Base-by-base conservation (phyloP, 495 filamentous ascomycete genomes). In the Tuber borchii region DNA sequence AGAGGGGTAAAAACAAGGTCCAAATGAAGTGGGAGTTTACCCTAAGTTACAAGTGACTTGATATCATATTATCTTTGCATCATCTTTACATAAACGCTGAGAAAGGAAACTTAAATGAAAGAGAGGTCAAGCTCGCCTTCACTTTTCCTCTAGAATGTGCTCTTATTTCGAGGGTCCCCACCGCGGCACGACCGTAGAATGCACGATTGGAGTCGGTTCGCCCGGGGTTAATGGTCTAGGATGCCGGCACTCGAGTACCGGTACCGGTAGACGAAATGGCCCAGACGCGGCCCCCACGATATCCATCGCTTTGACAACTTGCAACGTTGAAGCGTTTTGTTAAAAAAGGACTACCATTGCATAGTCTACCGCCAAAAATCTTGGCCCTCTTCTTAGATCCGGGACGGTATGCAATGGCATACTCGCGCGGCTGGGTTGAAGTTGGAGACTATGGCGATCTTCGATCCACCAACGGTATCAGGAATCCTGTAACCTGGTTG, bases 1-100 rank as follows among this genome's bases (percentile, higher is more conserved):
- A 31, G 56, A 65, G 56, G 56, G 56, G 56, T 65, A 65, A 65
- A 65, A 65, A 65, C 56, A 31, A 31, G n/a, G n/a, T 12, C 48
- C 48, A n/a, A 56, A 56, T n/a, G 6, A 20, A 12, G 48, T n/a
- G 22, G 22, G 17, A 6, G 45, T 22, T 48, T 22, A 19, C 45
- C 45, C 22, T 12, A 56, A 9, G 48, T 9, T 56, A 56, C 45
- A 0, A 48, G 45, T 22, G 20, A 7, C 2, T 22, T 1, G 10
- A 2, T 43, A 43, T 12, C 42, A 6, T 43, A 43, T 43, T 65
- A 65, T 65, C 56, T 65, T 65, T 65, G 31, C 56, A 31, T 65
- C 56, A 65, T 31, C n/a, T 65, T 31, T 65, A 65, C 56, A 65
- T 65, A 65, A 31, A 65, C 56, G 56, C 10, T 31, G 12, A 0